These are phyloP conservation scores for Alternaria tenuissima DNA, from an alignment of 2,329 filamentous ascomycete genomes.

Conservation along the genomic window DNA sequence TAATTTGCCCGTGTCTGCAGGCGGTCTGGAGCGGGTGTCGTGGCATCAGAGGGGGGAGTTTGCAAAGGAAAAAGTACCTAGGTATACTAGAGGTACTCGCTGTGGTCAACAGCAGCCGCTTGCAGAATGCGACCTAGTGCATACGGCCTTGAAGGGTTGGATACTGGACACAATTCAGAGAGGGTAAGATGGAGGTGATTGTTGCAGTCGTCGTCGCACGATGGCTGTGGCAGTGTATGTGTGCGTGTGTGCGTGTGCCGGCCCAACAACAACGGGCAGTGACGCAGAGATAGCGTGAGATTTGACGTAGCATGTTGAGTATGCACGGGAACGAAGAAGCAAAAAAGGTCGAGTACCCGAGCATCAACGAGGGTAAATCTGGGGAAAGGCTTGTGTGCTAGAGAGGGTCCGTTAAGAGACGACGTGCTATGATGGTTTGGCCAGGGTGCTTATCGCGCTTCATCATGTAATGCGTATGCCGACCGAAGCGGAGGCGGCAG, in stretches of 20 bases:
- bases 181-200: background rate
- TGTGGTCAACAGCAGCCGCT: background rate
- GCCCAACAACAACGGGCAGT: background rate
- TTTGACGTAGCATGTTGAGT: background rate
- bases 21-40: conserved; percentile 8
- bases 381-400: conserved; percentile 34
- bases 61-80: background rate
- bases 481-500: conserved; percentile 16
- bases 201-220: background rate
- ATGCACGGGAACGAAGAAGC: conserved; percentile 38
- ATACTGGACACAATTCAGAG: background rate
- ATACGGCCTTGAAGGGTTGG: background rate
- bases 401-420: conserved; percentile 8
- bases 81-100: background rate
- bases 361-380: conserved; percentile 31
- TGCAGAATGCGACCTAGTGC: background rate
- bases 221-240: background rate
- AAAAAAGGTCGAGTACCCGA: conserved; percentile 21
- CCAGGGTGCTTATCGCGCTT: conserved; percentile 33
- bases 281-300: conserved; percentile 8
- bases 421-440: conserved; percentile 17
- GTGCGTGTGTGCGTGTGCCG: conserved; percentile 1
- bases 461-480: conserved; percentile 17
- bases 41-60: background rate
- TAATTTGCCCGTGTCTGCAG: conserved; percentile 18